A percentile compares a stretch with the other conserved stretches of the same genome.
Evolutionary conservation across 306 rosid genomes (phyloP).

Genomic region (Cucumis melo): DNA sequence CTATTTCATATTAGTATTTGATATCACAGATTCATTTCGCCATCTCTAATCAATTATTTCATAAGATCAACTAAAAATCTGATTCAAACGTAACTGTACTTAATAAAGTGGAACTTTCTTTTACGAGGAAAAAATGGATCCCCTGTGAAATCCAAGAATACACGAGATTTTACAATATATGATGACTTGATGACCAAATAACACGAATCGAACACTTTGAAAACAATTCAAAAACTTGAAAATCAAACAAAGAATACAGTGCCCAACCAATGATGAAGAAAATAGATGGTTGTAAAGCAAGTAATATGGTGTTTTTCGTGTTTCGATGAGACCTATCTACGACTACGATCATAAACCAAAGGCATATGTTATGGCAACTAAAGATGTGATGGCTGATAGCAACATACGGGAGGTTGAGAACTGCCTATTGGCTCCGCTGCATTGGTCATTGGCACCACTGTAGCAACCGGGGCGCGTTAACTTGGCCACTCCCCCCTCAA

Average conservation of each 20-base stretch:
- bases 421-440: slow-evolving; percentile 43
- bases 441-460: slow-evolving; percentile 72
- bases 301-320: not conserved
- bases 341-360: slow-evolving; percentile 32
- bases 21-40: not conserved
- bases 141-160: not conserved
- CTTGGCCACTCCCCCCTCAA: slow-evolving; percentile 60
- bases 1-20: not conserved
- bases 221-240: not conserved
- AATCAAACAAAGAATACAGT: not conserved
- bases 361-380: slow-evolving; percentile 26
- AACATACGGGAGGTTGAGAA: slow-evolving; percentile 22
- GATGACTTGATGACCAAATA: not conserved
- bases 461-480: slow-evolving; percentile 73
- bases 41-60: not conserved
- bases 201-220: not conserved
- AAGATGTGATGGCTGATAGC: slow-evolving; percentile 27
- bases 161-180: not conserved
- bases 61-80: not conserved
- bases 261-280: not conserved
- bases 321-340: not conserved
- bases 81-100: not conserved
- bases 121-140: not conserved
- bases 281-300: not conserved
- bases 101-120: not conserved